A percentile compares a stretch with the other conserved stretches of the same genome.
phyloP scores from a whole-genome alignment of 805 yeast genomes.

The Monosporozyma unispora region DNA sequence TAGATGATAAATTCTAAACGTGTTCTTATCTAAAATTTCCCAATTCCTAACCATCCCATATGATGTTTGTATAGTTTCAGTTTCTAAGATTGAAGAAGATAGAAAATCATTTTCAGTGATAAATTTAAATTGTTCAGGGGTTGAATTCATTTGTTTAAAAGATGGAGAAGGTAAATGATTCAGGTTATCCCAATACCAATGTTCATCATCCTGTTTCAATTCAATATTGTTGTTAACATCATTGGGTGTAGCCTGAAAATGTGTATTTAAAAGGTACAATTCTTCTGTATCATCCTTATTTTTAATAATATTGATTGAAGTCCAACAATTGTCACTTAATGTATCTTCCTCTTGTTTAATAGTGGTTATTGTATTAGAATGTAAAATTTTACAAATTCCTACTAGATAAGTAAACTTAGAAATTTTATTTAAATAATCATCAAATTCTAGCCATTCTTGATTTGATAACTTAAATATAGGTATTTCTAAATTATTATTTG shows the following conservation, averaged over 20 bases:
- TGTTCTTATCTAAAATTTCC: neutral
- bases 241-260: neutral
- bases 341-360: too few species aligned
- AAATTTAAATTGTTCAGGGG: neutral
- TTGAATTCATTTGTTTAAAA: neutral
- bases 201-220: neutral
- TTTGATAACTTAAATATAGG: neutral
- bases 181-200: neutral
- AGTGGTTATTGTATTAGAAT: neutral
- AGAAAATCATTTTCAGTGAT: neutral
- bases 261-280: neutral
- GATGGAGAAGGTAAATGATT: neutral
- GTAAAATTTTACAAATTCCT: neutral
- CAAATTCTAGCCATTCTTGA: neutral
- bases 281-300: neutral
- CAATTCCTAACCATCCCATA: neutral
- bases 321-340: neutral
- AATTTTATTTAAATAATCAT: neutral
- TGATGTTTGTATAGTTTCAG: neutral
- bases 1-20: neutral
- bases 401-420: neutral
- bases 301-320: neutral
- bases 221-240: neutral
- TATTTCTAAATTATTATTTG: neutral
- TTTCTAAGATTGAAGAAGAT: neutral